Percentiles rank a stretch among this genome's conserved stretches.
These are phyloP conservation scores for Coniferiporia weirii DNA, from an alignment of 1,284 basidiomycete species.

Conservation along the genomic window DNA sequence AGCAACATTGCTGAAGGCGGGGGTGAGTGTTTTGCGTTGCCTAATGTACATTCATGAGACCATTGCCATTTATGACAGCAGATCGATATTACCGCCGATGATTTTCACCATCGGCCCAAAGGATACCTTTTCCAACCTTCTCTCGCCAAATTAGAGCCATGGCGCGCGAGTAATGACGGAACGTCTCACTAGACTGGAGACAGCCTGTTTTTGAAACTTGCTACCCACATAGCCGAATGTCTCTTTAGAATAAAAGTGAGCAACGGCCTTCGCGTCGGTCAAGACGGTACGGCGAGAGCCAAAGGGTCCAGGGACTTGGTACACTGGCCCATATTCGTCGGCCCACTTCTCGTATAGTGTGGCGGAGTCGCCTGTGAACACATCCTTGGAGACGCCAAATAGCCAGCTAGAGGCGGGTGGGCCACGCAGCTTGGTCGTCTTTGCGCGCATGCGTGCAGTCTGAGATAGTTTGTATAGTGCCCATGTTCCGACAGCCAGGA, in stretches of 20 bases:
- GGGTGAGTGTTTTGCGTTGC: conserved; percentile 38
- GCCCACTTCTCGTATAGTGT: conserved; percentile 32
- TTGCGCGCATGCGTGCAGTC: conserved; percentile 6
- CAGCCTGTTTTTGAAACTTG: conserved; percentile 31
- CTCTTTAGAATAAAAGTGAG: conserved; percentile 47
- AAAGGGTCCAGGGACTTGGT: conserved; percentile 35
- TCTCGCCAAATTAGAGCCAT: background rate
- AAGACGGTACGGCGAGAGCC: conserved; percentile 39
- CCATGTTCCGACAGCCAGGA: conserved; percentile 1
- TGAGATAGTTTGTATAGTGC: conserved; percentile 5
- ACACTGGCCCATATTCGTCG: conserved; percentile 44
- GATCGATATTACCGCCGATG: conserved; percentile 32
- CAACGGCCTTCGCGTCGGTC: conserved; percentile 49
- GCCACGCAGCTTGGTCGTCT: conserved; percentile 29
- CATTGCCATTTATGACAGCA: background rate
- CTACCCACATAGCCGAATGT: conserved; percentile 44
- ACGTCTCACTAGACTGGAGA: conserved; percentile 35
- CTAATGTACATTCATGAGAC: conserved; percentile 22
- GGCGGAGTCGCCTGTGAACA: conserved; percentile 20
- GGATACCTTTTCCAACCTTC: conserved; percentile 44
- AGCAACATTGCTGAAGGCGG: conserved; percentile 37
- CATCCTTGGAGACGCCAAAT: conserved; percentile 12
- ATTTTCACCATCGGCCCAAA: conserved; percentile 48
- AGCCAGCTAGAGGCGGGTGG: conserved; percentile 26
- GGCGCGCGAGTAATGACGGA: background rate